phyloP scores from a whole-genome alignment of 345 rosid genomes.

The Hypericum perforatum region DNA sequence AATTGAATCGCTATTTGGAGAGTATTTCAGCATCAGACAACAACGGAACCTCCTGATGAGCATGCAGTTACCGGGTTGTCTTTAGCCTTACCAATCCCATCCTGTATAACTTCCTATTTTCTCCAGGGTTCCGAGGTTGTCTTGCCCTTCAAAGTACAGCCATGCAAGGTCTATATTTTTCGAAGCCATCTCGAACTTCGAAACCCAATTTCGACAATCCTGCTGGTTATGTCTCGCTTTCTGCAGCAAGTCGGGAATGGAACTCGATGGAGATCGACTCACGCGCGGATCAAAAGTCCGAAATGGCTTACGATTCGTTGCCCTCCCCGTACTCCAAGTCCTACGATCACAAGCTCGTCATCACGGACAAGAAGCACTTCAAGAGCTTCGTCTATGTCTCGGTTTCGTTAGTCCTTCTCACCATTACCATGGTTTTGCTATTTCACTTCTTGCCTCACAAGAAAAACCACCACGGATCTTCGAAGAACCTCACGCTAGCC shows the following conservation, averaged over 20 bases:
- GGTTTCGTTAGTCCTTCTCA: slow-evolving; percentile 12
- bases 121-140: too few species aligned
- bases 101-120: too few species aligned
- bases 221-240: slow-evolving; percentile 18
- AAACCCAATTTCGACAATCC: slow-evolving; percentile 11
- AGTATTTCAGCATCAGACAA: too few species aligned
- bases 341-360: slow-evolving; percentile 31
- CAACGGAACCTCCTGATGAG: too few species aligned
- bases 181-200: neutral
- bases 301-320: slow-evolving; percentile 24
- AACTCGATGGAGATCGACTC: slow-evolving; percentile 32
- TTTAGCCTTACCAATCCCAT: too few species aligned
- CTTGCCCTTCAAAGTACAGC: too few species aligned
- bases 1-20: too few species aligned
- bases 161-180: too few species aligned
- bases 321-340: slow-evolving; percentile 46
- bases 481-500: slow-evolving; percentile 48
- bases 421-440: slow-evolving; percentile 19
- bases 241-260: slow-evolving; percentile 36
- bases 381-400: slow-evolving; percentile 32
- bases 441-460: slow-evolving; percentile 31
- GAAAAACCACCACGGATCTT: slow-evolving; percentile 18
- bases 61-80: too few species aligned
- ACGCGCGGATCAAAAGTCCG: slow-evolving; percentile 19
- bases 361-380: slow-evolving; percentile 32